phyloP scores from a whole-genome alignment of 2,329 filamentous ascomycete genomes.

The Aspergillus persii region DNA sequence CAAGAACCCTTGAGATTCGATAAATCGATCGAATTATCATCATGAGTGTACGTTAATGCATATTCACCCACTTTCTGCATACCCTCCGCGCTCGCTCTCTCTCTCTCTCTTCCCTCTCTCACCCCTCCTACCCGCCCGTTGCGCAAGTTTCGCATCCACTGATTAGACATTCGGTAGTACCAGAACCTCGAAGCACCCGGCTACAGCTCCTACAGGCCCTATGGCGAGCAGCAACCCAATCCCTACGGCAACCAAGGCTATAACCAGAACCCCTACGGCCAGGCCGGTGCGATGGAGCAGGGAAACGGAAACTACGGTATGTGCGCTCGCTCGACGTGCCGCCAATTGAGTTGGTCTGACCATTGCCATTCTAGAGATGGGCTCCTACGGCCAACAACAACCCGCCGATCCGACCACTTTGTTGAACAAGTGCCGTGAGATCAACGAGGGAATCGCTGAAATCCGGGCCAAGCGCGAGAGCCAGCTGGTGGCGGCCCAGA shows the following conservation, averaged over 20 bases:
- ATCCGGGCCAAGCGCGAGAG: conserved; percentile 61
- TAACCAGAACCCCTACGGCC: conserved; percentile 26
- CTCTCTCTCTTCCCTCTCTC: neutral
- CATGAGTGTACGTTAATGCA: neutral
- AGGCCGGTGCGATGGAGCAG: conserved; percentile 31
- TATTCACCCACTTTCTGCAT: neutral
- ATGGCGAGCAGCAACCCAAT: conserved; percentile 38
- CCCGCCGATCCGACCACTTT: conserved; percentile 68
- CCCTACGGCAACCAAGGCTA: conserved; percentile 30
- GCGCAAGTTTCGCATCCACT: conserved; percentile 17
- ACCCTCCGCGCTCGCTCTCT: neutral
- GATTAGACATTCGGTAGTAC: conserved; percentile 16
- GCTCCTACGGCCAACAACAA: conserved; percentile 28
- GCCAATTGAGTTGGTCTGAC: conserved; percentile 1
- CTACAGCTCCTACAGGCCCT: conserved; percentile 58
- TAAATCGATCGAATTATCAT: neutral
- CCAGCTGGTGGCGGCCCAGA: conserved; percentile 57
- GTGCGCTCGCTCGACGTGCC: neutral
- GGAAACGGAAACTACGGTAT: conserved; percentile 38
- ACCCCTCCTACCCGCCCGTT: conserved; percentile 2
- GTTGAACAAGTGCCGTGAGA: conserved; percentile 78
- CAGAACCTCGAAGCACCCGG: conserved; percentile 32
- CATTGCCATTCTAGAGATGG: conserved; percentile 42
- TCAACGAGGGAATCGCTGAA: conserved; percentile 72
- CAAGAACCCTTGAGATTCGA: neutral